Evolutionary conservation across 192 early-diverging fungal species (phyloP).

Genomic region (Rhizophagus sp.): DNA sequence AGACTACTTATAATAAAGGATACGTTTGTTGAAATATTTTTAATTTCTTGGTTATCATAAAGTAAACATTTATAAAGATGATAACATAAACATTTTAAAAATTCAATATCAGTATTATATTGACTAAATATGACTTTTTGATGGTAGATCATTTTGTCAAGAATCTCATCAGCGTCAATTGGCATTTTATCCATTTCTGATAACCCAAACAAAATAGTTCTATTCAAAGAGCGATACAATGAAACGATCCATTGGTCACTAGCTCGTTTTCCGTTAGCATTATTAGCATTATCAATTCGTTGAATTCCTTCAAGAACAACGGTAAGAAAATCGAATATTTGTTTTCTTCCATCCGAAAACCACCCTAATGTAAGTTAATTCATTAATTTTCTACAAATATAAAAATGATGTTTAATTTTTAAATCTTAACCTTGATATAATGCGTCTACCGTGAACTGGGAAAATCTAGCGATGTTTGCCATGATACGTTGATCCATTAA

Average conservation of each 20-base stretch:
- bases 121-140: constrained; percentile 62
- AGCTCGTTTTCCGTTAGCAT: constrained; percentile 12
- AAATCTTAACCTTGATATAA: constrained; percentile 47
- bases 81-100: constrained; percentile 60
- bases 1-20: not conserved
- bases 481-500: constrained; percentile 41
- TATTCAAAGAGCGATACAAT: constrained; percentile 51
- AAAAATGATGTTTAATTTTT: not conserved
- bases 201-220: constrained; percentile 54
- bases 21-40: constrained; percentile 47
- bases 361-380: constrained; percentile 36
- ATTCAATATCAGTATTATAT: constrained; percentile 62
- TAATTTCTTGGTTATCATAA: constrained; percentile 41
- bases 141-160: constrained; percentile 61
- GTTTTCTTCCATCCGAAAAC: constrained; percentile 47
- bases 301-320: constrained; percentile 53
- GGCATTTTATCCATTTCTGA: constrained; percentile 51
- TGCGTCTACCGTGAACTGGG: constrained; percentile 43
- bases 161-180: constrained; percentile 27
- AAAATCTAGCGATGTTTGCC: constrained; percentile 48
- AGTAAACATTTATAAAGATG: constrained; percentile 60
- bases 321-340: constrained; percentile 51
- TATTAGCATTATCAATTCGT: not conserved
- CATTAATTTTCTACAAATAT: not conserved
- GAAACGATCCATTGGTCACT: constrained; percentile 37